These are phyloP conservation scores for Lotmaria passim DNA, from an alignment of 208 protist species.

Conservation along the genomic window DNA sequence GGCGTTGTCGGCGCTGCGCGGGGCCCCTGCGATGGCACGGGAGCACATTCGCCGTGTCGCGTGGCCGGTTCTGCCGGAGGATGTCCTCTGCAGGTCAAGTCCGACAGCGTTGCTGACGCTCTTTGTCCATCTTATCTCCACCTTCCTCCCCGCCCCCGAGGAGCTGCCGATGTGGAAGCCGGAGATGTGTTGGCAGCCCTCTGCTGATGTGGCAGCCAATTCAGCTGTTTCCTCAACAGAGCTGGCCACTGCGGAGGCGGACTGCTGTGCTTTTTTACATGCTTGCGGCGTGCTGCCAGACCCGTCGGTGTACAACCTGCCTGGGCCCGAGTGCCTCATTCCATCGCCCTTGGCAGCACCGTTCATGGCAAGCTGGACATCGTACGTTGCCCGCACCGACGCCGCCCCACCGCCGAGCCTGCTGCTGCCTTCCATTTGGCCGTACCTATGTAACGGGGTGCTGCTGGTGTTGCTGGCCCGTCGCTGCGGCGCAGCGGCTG, in stretches of 20 bases:
- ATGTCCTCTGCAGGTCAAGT: conserved; percentile 38
- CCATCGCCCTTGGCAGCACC: conserved; percentile 53
- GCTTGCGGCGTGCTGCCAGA: conserved; percentile 57
- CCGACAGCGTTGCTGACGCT: conserved; percentile 49
- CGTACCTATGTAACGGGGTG: conserved; percentile 79
- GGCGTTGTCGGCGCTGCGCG: conserved; percentile 27
- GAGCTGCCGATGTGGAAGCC: conserved; percentile 29
- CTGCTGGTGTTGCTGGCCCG: conserved; percentile 54
- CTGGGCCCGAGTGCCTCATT: conserved; percentile 62
- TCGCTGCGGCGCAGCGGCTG: conserved; percentile 23
- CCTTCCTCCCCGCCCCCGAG: conserved; percentile 50
- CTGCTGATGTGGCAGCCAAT: conserved; percentile 21
- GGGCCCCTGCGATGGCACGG: conserved; percentile 11
- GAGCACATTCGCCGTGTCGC: conserved; percentile 28
- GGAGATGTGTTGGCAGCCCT: conserved; percentile 50
- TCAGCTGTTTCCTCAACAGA: conserved; percentile 5
- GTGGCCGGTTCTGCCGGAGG: conserved; percentile 51
- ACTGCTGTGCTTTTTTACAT: conserved; percentile 56
- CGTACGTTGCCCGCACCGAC: conserved; percentile 19
- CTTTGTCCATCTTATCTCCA: conserved; percentile 54
- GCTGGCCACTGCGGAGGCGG: conserved; percentile 48
- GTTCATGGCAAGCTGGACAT: conserved; percentile 48
- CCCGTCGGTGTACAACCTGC: conserved; percentile 52
- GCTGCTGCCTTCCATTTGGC: conserved; percentile 77
- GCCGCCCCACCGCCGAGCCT: conserved; percentile 52